These are phyloP conservation scores for Sporothrix inflata DNA, from an alignment of 2,329 filamentous ascomycete species.

Conservation along the genomic window DNA sequence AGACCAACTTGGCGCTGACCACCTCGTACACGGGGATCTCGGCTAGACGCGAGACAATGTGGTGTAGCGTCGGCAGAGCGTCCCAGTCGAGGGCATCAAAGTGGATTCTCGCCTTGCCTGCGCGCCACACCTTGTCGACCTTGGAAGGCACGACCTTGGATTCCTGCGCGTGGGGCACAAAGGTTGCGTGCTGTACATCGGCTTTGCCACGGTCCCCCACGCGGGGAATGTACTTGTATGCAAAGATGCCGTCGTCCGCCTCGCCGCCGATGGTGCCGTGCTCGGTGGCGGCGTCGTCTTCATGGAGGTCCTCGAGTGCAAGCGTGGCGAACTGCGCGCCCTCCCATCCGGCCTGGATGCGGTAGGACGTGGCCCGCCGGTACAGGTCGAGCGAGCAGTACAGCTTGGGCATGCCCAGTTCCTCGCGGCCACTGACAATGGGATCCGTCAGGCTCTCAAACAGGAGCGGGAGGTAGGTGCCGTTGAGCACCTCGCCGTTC, in stretches of 20 bases:
- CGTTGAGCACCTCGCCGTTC: constrained; percentile 52
- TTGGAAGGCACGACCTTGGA: constrained; percentile 39
- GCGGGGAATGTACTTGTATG: constrained; percentile 61
- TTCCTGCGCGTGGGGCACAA: constrained; percentile 44
- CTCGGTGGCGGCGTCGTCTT: constrained; percentile 28
- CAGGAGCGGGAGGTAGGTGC: constrained; percentile 59
- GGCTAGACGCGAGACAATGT: constrained; percentile 55
- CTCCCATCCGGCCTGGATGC: constrained; percentile 47
- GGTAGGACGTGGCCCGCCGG: constrained; percentile 41
- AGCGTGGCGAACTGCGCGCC: constrained; percentile 40
- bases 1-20: constrained; percentile 58
- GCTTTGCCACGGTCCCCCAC: constrained; percentile 55
- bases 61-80: constrained; percentile 62
- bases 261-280: constrained; percentile 38
- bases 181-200: constrained; percentile 57
- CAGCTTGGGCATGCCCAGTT: constrained; percentile 65
- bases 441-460: constrained; percentile 64
- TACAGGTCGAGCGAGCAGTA: constrained; percentile 55
- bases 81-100: constrained; percentile 57
- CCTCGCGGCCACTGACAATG: constrained; percentile 62
- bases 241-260: constrained; percentile 54
- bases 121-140: constrained; percentile 42
- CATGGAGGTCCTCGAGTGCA: constrained; percentile 32
- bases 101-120: constrained; percentile 49
- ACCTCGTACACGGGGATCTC: constrained; percentile 62